Percentiles rank a stretch among this genome's conserved stretches.
phyloP scores from a whole-genome alignment of 805 yeast species.

The Metschnikowia sp. region DNA sequence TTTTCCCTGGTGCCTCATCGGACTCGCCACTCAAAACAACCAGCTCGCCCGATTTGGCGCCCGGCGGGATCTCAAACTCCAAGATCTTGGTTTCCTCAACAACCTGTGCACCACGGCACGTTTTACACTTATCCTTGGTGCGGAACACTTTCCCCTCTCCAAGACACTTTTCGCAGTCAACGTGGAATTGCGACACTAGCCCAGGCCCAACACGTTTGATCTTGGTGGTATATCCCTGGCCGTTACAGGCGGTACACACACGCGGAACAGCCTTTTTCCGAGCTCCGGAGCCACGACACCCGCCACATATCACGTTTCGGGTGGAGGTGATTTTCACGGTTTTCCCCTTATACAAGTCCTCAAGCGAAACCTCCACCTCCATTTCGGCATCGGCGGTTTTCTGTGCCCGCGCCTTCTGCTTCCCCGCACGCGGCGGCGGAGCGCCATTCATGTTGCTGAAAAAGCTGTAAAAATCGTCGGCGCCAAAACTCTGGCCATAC shows the following conservation, averaged over 20 bases:
- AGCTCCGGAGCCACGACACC: slow-evolving; percentile 78
- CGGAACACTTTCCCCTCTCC: slow-evolving; percentile 64
- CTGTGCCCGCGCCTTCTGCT: slow-evolving; percentile 7
- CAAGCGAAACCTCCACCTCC: slow-evolving; percentile 60
- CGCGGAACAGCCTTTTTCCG: slow-evolving; percentile 53
- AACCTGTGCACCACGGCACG: slow-evolving; percentile 64
- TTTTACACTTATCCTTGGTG: slow-evolving; percentile 71
- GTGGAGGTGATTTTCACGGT: slow-evolving; percentile 68
- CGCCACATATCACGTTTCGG: slow-evolving; percentile 67
- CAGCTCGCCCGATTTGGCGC: slow-evolving; percentile 59
- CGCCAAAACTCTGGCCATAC: slow-evolving; percentile 43
- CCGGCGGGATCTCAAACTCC: slow-evolving; percentile 74
- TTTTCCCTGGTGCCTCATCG: slow-evolving; percentile 70
- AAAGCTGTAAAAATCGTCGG: slow-evolving; percentile 77
- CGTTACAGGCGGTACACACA: slow-evolving; percentile 67
- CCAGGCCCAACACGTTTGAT: slow-evolving; percentile 72
- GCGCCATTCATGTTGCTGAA: slow-evolving; percentile 45
- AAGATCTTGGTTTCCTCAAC: slow-evolving; percentile 65
- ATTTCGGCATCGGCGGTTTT: slow-evolving; percentile 68
- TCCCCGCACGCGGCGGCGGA: slow-evolving; percentile 1
- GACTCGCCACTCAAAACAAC: slow-evolving; percentile 66
- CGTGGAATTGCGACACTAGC: slow-evolving; percentile 58
- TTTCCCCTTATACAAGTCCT: slow-evolving; percentile 79
- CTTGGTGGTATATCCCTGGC: slow-evolving; percentile 61
- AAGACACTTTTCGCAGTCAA: slow-evolving; percentile 63